phyloP scores from a whole-genome alignment of 768 basidiomycete genomes.

The Leccinum aurantiacum region DNA sequence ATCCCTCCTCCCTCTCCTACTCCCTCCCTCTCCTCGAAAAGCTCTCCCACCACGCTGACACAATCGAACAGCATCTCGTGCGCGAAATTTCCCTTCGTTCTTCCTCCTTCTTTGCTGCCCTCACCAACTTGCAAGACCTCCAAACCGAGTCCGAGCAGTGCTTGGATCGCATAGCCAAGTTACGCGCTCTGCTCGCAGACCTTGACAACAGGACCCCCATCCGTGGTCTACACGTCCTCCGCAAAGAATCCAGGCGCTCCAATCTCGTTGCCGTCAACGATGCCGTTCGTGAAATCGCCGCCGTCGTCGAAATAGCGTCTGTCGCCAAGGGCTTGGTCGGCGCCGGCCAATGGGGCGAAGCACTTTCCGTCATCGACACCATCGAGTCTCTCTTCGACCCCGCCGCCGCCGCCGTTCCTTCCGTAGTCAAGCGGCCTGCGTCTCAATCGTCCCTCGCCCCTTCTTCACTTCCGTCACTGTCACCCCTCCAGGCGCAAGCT shows the following conservation, averaged over 20 bases:
- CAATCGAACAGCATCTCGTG: conserved; percentile 91
- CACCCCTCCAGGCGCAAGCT: conserved; percentile 9
- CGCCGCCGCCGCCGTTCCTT: conserved; percentile 1
- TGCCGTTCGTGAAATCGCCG: conserved; percentile 61
- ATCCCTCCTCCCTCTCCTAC: conserved; percentile 63
- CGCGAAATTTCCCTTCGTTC: conserved; percentile 90
- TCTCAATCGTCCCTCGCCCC: conserved; percentile 19
- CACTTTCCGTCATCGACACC: conserved; percentile 71
- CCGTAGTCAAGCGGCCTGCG: not conserved
- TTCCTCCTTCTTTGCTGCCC: conserved; percentile 92
- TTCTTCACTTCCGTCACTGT: conserved; percentile 37
- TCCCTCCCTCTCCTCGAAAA: conserved; percentile 80
- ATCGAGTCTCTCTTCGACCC: conserved; percentile 59
- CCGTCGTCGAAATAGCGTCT: conserved; percentile 75
- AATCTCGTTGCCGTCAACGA: conserved; percentile 61
- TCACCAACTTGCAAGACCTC: conserved; percentile 90
- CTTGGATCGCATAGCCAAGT: conserved; percentile 67
- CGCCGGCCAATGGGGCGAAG: conserved; percentile 87
- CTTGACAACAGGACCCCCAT: conserved; percentile 78
- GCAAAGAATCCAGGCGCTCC: conserved; percentile 58
- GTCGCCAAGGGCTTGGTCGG: conserved; percentile 73
- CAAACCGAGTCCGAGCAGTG: conserved; percentile 87
- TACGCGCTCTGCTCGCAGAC: conserved; percentile 69
- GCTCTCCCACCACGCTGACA: conserved; percentile 89
- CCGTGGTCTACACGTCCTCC: conserved; percentile 75